A percentile compares a stretch with the other conserved stretches of the same genome.
These are phyloP conservation scores for Balamuthia mandrillaris DNA, from an alignment of 208 protist species.

Conservation along the genomic window DNA sequence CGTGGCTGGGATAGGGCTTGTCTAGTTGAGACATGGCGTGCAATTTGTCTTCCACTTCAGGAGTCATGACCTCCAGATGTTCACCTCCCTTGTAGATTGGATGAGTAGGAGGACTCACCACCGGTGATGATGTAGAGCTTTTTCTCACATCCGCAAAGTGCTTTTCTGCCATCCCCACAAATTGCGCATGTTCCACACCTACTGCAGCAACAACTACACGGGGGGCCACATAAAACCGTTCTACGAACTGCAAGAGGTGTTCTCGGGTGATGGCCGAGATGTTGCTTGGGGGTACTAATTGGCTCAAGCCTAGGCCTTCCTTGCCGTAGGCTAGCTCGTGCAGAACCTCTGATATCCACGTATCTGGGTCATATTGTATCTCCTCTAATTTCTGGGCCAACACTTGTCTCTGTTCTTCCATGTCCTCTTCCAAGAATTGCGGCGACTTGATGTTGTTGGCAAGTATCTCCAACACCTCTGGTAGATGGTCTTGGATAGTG, in stretches of 20 bases:
- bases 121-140: background rate
- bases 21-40: background rate
- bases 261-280: slow-evolving; percentile 2
- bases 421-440: slow-evolving; percentile 10
- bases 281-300: background rate
- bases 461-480: slow-evolving; percentile 26
- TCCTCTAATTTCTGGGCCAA: slow-evolving; percentile 21
- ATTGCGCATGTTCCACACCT: slow-evolving; percentile 54
- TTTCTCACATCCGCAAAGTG: slow-evolving; percentile 27
- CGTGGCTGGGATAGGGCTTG: background rate
- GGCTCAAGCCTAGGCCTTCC: slow-evolving; percentile 10
- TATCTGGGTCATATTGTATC: background rate
- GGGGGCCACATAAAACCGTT: slow-evolving; percentile 8
- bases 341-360: slow-evolving; percentile 1
- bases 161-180: slow-evolving; percentile 37
- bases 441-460: slow-evolving; percentile 20
- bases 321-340: slow-evolving; percentile 10
- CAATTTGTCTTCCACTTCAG: background rate
- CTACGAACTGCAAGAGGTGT: slow-evolving; percentile 28
- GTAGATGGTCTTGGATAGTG: background rate
- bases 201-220: slow-evolving; percentile 51
- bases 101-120: background rate
- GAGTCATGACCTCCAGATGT: background rate
- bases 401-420: slow-evolving; percentile 14
- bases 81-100: slow-evolving; percentile 39